These are phyloP conservation scores for Colletotrichum scovillei DNA, from an alignment of 2,329 filamentous ascomycete genomes.

Conservation along the genomic window DNA sequence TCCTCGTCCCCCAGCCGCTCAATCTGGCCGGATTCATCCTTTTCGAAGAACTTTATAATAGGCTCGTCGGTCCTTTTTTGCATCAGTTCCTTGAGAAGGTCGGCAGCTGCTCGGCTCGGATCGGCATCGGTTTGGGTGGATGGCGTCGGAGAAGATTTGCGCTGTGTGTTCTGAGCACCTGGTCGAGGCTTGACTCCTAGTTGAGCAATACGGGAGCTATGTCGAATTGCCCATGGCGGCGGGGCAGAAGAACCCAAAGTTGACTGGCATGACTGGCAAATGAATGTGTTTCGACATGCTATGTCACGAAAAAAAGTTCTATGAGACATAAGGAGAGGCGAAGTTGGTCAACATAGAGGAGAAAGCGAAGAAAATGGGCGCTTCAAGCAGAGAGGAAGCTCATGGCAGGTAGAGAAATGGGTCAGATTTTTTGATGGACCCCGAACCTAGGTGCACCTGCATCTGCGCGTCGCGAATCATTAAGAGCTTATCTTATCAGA, in stretches of 20 bases:
- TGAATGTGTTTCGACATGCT: constrained; percentile 46
- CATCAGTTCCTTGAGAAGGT: constrained; percentile 39
- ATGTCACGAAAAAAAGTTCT: constrained; percentile 47
- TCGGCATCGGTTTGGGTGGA: neutral
- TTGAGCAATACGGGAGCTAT: constrained; percentile 44
- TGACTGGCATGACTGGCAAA: constrained; percentile 52
- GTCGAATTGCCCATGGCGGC: constrained; percentile 44
- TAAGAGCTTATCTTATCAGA: constrained; percentile 35
- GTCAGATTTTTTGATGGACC: constrained; percentile 35
- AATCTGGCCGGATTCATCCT: constrained; percentile 51
- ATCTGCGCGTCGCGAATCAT: constrained; percentile 8
- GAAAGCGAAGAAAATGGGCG: neutral
- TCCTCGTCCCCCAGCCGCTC: constrained; percentile 51
- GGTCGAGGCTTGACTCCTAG: constrained; percentile 17
- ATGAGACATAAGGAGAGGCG: constrained; percentile 34
- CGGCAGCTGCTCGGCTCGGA: constrained; percentile 12
- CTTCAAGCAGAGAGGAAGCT: constrained; percentile 12
- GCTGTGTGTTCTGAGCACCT: neutral
- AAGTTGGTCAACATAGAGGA: constrained; percentile 12
- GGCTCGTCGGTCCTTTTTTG: constrained; percentile 30
- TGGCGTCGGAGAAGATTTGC: neutral
- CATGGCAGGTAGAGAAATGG: neutral
- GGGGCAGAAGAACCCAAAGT: constrained; percentile 43
- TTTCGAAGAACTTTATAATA: constrained; percentile 60
- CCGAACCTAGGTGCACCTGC: constrained; percentile 1